phyloP scores from a whole-genome alignment of 1,284 basidiomycete species.

The Rhodotorula sp. region DNA sequence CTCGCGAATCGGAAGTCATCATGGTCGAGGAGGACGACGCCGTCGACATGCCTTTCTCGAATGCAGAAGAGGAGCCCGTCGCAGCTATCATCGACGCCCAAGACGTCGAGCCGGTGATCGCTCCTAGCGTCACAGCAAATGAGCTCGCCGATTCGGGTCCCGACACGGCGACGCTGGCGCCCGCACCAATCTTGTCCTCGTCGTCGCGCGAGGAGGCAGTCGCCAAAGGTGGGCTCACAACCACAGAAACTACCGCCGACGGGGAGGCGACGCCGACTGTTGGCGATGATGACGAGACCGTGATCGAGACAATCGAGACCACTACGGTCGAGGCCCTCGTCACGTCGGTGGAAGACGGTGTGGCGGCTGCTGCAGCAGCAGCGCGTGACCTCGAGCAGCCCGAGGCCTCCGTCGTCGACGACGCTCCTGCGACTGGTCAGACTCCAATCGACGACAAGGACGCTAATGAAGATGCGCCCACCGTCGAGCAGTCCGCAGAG shows the following conservation, averaged over 20 bases:
- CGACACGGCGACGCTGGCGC: no score
- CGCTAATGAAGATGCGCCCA: neutral
- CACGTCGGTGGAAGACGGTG: slow-evolving; percentile 3
- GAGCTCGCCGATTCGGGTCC: no score
- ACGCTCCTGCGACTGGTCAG: neutral
- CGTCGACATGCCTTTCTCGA: neutral
- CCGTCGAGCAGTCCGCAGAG: no score
- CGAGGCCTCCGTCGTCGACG: neutral
- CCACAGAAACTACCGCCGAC: no score
- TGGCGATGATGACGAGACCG: neutral
- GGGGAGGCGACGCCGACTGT: no score
- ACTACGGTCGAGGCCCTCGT: neutral
- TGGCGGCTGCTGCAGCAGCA: slow-evolving; percentile 5
- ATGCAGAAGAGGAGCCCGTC: no score
- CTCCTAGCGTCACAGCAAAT: no score
- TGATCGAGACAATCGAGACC: neutral
- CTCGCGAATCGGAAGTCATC: neutral
- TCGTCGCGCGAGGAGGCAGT: neutral
- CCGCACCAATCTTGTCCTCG: no score
- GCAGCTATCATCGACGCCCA: no score
- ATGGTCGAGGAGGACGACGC: neutral
- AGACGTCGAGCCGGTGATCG: no score
- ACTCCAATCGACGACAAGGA: no score
- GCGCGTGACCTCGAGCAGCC: neutral
- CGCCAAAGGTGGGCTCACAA: neutral